phyloP scores from a whole-genome alignment of 192 early-diverging fungal genomes.

The Pilaira anomala region DNA sequence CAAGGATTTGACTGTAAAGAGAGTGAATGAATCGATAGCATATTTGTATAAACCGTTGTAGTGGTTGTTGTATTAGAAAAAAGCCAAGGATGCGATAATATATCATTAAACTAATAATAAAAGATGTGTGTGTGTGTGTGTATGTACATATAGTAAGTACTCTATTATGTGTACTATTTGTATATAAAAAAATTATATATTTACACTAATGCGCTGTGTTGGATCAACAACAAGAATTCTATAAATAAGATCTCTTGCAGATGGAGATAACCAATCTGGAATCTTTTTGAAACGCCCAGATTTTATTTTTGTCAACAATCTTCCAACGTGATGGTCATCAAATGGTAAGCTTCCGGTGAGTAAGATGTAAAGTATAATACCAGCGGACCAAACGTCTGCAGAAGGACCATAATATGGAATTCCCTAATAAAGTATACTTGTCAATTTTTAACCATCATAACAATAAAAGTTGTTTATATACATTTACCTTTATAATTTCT shows the following conservation, averaged over 20 bases:
- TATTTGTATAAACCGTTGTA: background rate
- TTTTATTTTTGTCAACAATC: constrained; percentile 62
- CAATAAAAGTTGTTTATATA: background rate
- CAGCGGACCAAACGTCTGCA: constrained; percentile 92
- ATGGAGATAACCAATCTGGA: constrained; percentile 60
- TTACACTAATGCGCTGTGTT: constrained; percentile 46
- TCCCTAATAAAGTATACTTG: constrained; percentile 13
- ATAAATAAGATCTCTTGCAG: constrained; percentile 64
- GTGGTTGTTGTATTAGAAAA: background rate
- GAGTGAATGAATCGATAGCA: background rate
- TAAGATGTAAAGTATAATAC: constrained; percentile 84
- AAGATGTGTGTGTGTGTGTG: background rate
- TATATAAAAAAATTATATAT: background rate
- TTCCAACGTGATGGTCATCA: constrained; percentile 70
- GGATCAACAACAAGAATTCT: constrained; percentile 78
- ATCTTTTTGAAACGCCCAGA: constrained; percentile 62
- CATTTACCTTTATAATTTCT: constrained; percentile 31
- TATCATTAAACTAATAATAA: constrained; percentile 3
- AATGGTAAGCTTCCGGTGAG: constrained; percentile 76
- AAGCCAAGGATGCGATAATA: constrained; percentile 11
- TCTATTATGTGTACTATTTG: no score
- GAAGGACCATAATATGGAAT: constrained; percentile 40
- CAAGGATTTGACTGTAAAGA: background rate
- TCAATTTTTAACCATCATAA: background rate
- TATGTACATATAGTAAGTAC: background rate